Percentiles rank a stretch among this genome's conserved stretches.
phyloP scores from a whole-genome alignment of 495 filamentous ascomycete genomes.

The Penicillium verhagenii region DNA sequence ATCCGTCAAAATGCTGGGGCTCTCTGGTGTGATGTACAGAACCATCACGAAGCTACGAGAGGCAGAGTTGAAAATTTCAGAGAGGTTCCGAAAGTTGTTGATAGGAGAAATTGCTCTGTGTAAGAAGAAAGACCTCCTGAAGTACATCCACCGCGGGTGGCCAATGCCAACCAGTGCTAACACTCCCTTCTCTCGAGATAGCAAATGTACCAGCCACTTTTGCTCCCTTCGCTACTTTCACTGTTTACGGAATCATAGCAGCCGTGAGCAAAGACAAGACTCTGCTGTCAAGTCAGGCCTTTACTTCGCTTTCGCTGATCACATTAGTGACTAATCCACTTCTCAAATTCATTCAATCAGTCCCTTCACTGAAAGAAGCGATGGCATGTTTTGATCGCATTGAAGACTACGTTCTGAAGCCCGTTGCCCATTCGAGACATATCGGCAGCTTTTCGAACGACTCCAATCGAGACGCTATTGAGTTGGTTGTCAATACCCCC shows the following conservation, averaged over 20 bases:
- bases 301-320: constrained; percentile 39
- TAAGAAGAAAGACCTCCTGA: constrained; percentile 1
- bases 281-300: constrained; percentile 38
- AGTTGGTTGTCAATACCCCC: neutral
- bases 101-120: constrained; percentile 15
- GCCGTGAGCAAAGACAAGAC: constrained; percentile 33
- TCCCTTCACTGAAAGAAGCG: constrained; percentile 21
- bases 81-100: constrained; percentile 14
- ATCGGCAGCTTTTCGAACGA: neutral
- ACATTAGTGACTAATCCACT: constrained; percentile 30
- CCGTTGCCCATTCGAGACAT: neutral
- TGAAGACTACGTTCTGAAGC: constrained; percentile 22
- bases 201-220: constrained; percentile 10
- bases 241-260: constrained; percentile 42
- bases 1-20: constrained; percentile 43
- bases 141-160: neutral
- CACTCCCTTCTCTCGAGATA: neutral
- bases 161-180: neutral
- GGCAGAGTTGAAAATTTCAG: constrained; percentile 17
- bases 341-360: constrained; percentile 22
- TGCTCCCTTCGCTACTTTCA: constrained; percentile 43
- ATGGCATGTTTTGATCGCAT: constrained; percentile 32
- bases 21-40: constrained; percentile 17
- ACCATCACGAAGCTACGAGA: constrained; percentile 9
- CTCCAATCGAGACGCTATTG: neutral